Conservation (phyloP, 2,329 filamentous ascomycete genomes). For the Karstenula rhodostoma region DNA sequence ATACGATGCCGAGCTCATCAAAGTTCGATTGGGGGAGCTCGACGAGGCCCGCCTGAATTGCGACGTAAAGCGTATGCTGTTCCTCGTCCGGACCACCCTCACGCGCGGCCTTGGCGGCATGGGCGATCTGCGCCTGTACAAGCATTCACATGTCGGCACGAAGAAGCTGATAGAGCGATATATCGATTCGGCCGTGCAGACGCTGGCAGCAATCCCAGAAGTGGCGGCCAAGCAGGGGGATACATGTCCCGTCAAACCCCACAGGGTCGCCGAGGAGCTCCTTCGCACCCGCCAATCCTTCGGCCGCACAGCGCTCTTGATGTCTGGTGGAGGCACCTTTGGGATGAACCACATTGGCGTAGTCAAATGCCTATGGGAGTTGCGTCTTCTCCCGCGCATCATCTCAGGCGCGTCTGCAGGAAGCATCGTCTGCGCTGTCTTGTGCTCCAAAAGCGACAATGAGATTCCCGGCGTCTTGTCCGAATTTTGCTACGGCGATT, state of each 20-base stretch:
- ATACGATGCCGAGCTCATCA: constrained; percentile 75
- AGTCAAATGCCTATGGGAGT: constrained; percentile 79
- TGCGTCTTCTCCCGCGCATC: constrained; percentile 79
- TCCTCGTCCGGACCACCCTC: constrained; percentile 80
- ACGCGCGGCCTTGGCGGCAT: constrained; percentile 85
- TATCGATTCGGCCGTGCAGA: constrained; percentile 78
- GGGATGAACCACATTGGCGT: constrained; percentile 94
- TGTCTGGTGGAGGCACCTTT: constrained; percentile 88
- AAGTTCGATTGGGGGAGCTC: constrained; percentile 73
- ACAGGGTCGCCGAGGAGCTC: constrained; percentile 71
- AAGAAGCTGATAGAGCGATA: constrained; percentile 88
- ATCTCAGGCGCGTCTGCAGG: constrained; percentile 89
- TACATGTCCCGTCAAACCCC: constrained; percentile 65
- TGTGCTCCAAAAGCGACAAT: constrained; percentile 79
- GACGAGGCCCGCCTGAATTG: constrained; percentile 75
- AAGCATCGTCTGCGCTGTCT: constrained; percentile 82
- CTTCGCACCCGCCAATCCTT: constrained; percentile 79
- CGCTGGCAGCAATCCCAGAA: constrained; percentile 76
- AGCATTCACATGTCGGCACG: constrained; percentile 83
- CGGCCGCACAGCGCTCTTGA: constrained; percentile 80
- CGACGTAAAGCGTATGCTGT: constrained; percentile 79
- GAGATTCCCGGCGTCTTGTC: constrained; percentile 76
- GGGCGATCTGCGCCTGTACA: constrained; percentile 83
- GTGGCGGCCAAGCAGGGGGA: constrained; percentile 59
- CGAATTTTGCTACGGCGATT: constrained; percentile 79